These are phyloP conservation scores for carrot (Daucus carota) DNA, from an alignment of 129 eudicot genomes.

Conservation along the genomic window DH1_v3.0 NC_030386.2:25287001-25287500, in stretches of 20 bases:
- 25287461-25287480: background rate
- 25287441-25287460: background rate
- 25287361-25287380: background rate
- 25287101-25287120: background rate
- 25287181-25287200: background rate
- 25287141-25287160: background rate
- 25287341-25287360: background rate
- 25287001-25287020: slow-evolving; percentile 99
- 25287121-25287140: background rate
- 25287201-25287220: background rate
- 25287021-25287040: slow-evolving; percentile 98
- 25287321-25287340: too few species aligned
- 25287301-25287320: too few species aligned
- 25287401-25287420: background rate
- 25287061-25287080: slow-evolving; percentile 61
- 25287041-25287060: slow-evolving; percentile 95
- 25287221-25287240: too few species aligned
- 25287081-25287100: background rate
- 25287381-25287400: background rate
- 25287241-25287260: too few species aligned
- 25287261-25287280: too few species aligned
- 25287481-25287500: slow-evolving; percentile 5
- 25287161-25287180: background rate
- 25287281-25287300: too few species aligned
- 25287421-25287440: background rate